Base-by-base conservation (phyloP, 129 eudicot species). In the Deinandra increscens region DNA sequence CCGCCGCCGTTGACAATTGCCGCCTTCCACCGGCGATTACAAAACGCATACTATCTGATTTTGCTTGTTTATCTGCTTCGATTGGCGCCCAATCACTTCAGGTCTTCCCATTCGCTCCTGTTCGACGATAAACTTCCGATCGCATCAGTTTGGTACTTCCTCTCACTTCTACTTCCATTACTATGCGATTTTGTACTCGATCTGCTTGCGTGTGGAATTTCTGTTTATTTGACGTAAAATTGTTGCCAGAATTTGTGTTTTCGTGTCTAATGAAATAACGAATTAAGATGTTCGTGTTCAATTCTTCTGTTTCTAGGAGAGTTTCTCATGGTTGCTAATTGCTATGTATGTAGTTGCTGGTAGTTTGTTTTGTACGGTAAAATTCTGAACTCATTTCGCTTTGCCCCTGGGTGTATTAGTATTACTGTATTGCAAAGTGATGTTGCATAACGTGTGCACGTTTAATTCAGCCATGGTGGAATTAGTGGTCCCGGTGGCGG, bases 111-210 rank as follows among this genome's bases (percentile, higher is more conserved):
- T 63, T 43, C 37, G 26, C 33, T 17, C 78, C 34, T 51, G 15
- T 15, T 68, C 45, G 19, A 67, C 74, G 68, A 67, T 67, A 50
- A 56, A 36, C 74, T 59, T 58, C 69, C 74, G 74, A 75, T 75
- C 80, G 74, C 68, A 56, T 68, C 80, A 23, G 23, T 67, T 58
- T 44, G 74, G 80, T 75, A 75, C 61, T 33, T 75, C 31, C 42
- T 44, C 31, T 7, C 68, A 58, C 51, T 33, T 66, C 12, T 75
- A 18, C 54, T 19, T 4, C 29, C 34, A 48, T 44, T 66, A 18
- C 55, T 17, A 4, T 75, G 68, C 50, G 33, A 14, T 66, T 67
- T 7, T 75, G 45, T 34, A 58, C 80, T 75, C 69, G 80, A 75
- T 75, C 80, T 75, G 80, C 68, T 75, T 58, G 39, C 64, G 26